Conservation (phyloP, 2,329 filamentous ascomycete genomes). For the Fusarium fujikuroi region DNA sequence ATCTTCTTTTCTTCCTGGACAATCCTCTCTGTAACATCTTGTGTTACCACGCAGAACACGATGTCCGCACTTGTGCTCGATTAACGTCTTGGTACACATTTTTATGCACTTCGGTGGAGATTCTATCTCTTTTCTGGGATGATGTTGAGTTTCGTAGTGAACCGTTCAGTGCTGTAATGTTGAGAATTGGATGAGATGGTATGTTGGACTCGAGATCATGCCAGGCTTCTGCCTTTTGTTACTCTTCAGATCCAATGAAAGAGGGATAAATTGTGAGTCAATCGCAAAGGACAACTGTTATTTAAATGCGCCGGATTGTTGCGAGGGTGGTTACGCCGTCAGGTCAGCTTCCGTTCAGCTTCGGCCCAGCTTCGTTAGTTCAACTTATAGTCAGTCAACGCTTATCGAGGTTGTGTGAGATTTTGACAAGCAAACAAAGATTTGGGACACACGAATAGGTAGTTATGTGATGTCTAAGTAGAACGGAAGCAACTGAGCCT, state of each 20-base stretch:
- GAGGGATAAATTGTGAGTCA: not conserved
- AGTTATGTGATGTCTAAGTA: conserved; percentile 11
- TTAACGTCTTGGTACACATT: conserved; percentile 50
- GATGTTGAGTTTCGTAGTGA: not conserved
- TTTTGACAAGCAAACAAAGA: not conserved
- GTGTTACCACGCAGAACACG: conserved; percentile 50
- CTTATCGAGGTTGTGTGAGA: not conserved
- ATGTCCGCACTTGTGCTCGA: conserved; percentile 53
- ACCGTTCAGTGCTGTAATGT: not conserved
- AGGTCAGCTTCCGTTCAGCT: conserved; percentile 1
- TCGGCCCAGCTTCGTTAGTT: not conserved
- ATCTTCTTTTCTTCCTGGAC: conserved; percentile 47
- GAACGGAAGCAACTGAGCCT: conserved; percentile 18
- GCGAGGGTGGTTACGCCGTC: conserved; percentile 16
- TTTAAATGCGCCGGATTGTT: conserved; percentile 1
- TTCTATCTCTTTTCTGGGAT: not conserved
- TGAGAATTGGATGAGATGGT: not conserved
- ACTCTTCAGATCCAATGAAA: not conserved
- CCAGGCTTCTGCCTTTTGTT: not conserved
- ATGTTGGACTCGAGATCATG: not conserved
- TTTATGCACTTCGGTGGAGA: not conserved
- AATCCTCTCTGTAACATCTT: conserved; percentile 49
- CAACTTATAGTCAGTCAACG: not conserved
- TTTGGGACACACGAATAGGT: conserved; percentile 11
- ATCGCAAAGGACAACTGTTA: conserved; percentile 3